phyloP scores from a whole-genome alignment of 2,329 filamentous ascomycete genomes.

The Arthroderma sp. region DNA sequence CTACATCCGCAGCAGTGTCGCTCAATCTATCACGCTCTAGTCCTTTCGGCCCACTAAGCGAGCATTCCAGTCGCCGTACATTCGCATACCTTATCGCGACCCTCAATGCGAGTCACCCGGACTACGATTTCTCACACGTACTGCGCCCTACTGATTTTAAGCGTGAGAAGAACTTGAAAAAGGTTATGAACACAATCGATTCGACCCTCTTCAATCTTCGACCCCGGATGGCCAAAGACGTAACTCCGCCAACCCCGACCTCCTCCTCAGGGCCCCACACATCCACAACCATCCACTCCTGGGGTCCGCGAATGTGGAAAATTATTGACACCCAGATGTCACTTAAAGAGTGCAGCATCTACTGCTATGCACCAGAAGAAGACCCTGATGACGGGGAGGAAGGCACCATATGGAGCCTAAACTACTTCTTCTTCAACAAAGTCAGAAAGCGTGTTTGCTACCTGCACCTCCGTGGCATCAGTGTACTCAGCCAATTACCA shows the following conservation, averaged over 20 bases:
- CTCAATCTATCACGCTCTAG: conserved; percentile 74
- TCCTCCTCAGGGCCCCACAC: conserved; percentile 35
- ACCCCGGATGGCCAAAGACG: conserved; percentile 39
- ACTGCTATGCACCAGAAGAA: conserved; percentile 77
- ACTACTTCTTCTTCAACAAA: conserved; percentile 98
- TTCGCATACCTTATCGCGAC: conserved; percentile 96
- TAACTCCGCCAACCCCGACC: conserved; percentile 28
- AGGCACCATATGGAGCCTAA: conserved; percentile 83
- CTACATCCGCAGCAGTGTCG: conserved; percentile 50
- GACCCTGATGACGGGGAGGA: conserved; percentile 91
- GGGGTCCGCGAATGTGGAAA: conserved; percentile 86
- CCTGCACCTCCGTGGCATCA: conserved; percentile 76
- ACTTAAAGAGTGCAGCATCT: conserved; percentile 75
- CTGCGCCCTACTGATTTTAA: conserved; percentile 82
- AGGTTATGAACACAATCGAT: conserved; percentile 77
- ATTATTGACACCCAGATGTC: conserved; percentile 91
- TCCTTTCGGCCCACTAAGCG: conserved; percentile 80
- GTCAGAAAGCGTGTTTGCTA: conserved; percentile 85
- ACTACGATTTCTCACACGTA: conserved; percentile 95
- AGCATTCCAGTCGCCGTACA: conserved; percentile 75
- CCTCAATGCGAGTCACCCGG: conserved; percentile 84
- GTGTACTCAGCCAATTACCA: conserved; percentile 54
- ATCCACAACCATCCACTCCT: conserved; percentile 46
- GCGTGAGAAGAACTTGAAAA: conserved; percentile 63
- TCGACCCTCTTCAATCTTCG: conserved; percentile 77